Conservation (phyloP, 768 basidiomycete genomes). For the Mycena crocata region DNA sequence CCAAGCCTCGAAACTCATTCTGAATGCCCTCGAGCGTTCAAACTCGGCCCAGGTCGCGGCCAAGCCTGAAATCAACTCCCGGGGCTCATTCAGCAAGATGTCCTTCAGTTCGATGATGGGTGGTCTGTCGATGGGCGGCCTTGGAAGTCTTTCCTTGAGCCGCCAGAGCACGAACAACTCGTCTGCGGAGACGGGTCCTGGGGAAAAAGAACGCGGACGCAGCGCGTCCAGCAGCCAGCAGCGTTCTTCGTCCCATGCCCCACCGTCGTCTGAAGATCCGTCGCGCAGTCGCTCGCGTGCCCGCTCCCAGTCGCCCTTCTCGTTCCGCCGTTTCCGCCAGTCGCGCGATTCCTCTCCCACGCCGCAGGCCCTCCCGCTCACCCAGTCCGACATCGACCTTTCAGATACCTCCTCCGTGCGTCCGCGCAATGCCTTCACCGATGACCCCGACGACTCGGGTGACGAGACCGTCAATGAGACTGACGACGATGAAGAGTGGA, state of each 20-base stretch:
- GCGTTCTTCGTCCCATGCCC: slow-evolving; percentile 63
- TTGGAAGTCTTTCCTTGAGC: slow-evolving; percentile 72
- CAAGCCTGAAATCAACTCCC: slow-evolving; percentile 50
- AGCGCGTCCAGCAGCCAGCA: slow-evolving; percentile 54
- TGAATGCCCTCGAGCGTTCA: slow-evolving; percentile 64
- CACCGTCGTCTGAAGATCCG: slow-evolving; percentile 48
- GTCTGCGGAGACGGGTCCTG: slow-evolving; percentile 31
- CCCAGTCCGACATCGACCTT: slow-evolving; percentile 71
- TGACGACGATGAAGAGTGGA: slow-evolving; percentile 69
- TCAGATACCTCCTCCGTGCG: slow-evolving; percentile 66
- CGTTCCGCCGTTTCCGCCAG: slow-evolving; percentile 72
- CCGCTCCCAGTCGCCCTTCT: slow-evolving; percentile 86
- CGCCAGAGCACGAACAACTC: slow-evolving; percentile 59
- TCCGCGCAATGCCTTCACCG: slow-evolving; percentile 73
- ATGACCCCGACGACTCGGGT: slow-evolving; percentile 68
- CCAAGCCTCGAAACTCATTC: slow-evolving; percentile 58
- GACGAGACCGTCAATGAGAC: slow-evolving; percentile 67
- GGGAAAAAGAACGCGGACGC: slow-evolving; percentile 62
- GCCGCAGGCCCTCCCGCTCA: slow-evolving; percentile 68
- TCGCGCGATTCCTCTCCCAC: slow-evolving; percentile 68
- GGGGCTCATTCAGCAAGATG: slow-evolving; percentile 65
- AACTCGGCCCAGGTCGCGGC: slow-evolving; percentile 46
- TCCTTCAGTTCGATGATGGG: slow-evolving; percentile 80
- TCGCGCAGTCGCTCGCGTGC: slow-evolving; percentile 70
- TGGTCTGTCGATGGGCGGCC: slow-evolving; percentile 67